Conservation (phyloP, 495 filamentous ascomycete species). For the Bombardia bombarda region DNA sequence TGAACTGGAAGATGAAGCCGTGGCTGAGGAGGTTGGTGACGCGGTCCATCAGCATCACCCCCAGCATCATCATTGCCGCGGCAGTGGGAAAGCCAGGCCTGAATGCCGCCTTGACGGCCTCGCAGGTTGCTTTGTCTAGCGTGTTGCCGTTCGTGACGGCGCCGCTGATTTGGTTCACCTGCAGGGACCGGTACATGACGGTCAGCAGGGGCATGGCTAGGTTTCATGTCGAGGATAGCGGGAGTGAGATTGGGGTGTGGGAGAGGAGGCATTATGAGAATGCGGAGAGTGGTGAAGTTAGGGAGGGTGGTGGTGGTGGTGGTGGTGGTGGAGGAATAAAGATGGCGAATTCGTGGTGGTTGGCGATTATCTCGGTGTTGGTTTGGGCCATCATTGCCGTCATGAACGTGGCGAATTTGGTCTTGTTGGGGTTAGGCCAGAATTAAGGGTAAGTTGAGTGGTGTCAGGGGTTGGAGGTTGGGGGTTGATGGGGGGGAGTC, state of each 20-base stretch:
- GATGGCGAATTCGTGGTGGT: constrained; percentile 56
- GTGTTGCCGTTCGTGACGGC: constrained; percentile 76
- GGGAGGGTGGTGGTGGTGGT: too few species aligned
- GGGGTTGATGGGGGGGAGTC: too few species aligned
- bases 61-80: constrained; percentile 67
- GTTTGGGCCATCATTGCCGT: constrained; percentile 63
- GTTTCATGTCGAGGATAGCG: constrained; percentile 15
- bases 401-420: constrained; percentile 69
- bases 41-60: constrained; percentile 60
- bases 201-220: constrained; percentile 38
- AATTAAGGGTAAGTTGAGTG: constrained; percentile 5
- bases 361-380: constrained; percentile 44
- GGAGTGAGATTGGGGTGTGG: constrained; percentile 7
- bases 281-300: not conserved
- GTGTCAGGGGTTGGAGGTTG: too few species aligned
- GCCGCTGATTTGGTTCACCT: constrained; percentile 84
- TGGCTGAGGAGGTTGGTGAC: constrained; percentile 46
- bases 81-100: constrained; percentile 55
- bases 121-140: constrained; percentile 73
- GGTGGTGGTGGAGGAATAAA: constrained; percentile 37
- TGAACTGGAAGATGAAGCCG: constrained; percentile 51
- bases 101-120: constrained; percentile 63
- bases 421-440: constrained; percentile 52
- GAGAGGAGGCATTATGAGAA: not conserved
- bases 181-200: constrained; percentile 72